Evolutionary conservation across 257 asterid genomes (phyloP).

Genomic region (Lithospermum erythrorhizon): DNA sequence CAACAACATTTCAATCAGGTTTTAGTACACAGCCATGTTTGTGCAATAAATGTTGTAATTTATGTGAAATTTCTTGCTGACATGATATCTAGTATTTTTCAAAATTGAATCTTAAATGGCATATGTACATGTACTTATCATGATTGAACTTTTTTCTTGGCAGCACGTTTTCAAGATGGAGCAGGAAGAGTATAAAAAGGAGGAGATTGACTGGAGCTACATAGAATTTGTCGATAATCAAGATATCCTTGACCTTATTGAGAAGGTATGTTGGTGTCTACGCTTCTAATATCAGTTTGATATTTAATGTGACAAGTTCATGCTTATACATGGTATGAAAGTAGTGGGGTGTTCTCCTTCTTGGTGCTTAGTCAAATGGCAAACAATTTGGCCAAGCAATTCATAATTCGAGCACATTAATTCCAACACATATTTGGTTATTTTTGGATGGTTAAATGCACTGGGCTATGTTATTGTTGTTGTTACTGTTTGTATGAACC

Average conservation of each 20-base stretch:
- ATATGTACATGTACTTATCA: not conserved
- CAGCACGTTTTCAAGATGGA: conserved; percentile 98
- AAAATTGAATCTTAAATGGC: too few species aligned
- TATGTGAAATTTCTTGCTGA: not conserved
- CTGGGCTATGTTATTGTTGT: too few species aligned
- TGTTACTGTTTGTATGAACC: too few species aligned
- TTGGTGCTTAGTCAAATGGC: too few species aligned
- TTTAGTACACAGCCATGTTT: conserved; percentile 1
- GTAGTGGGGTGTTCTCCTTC: too few species aligned
- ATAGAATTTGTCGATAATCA: conserved; percentile 81
- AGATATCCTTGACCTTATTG: conserved; percentile 89
- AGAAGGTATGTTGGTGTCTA: conserved; percentile 41
- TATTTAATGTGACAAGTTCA: too few species aligned
- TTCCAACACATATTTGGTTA: too few species aligned
- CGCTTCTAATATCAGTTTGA: conserved; percentile 1
- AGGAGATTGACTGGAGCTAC: conserved; percentile 93
- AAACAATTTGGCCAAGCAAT: too few species aligned
- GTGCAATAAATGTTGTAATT: not conserved
- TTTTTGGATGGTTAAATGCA: too few species aligned
- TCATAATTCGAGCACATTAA: too few species aligned
- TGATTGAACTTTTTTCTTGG: conserved; percentile 13
- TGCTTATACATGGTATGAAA: too few species aligned
- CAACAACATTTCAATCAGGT: conserved; percentile 99
- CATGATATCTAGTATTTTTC: not conserved
- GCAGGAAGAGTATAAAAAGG: conserved; percentile 88